These are phyloP conservation scores for Cryptococcus wingfieldii DNA, from an alignment of 1,284 basidiomycete species.

Conservation along the genomic window DNA sequence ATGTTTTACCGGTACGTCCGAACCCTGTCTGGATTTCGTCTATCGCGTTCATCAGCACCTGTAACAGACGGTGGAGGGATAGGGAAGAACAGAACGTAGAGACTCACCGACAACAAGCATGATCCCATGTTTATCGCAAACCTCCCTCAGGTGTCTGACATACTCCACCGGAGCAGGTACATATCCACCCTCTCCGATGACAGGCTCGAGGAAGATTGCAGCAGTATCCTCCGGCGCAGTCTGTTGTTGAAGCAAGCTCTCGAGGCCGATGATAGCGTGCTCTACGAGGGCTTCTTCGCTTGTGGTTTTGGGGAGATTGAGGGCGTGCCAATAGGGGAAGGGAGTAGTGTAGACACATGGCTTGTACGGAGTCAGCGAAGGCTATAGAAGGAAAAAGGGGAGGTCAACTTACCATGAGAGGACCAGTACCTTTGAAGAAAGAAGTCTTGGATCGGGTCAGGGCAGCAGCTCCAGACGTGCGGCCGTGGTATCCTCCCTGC, in stretches of 20 bases:
- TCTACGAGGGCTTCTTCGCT: slow-evolving; percentile 61
- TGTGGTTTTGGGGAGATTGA: slow-evolving; percentile 61
- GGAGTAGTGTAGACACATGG: slow-evolving; percentile 76
- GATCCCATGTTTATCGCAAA: slow-evolving; percentile 81
- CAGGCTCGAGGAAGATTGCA: slow-evolving; percentile 83
- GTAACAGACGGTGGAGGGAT: slow-evolving; percentile 34
- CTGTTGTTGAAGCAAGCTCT: slow-evolving; percentile 79
- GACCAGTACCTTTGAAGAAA: slow-evolving; percentile 72
- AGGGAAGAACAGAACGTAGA: no score
- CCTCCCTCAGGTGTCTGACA: slow-evolving; percentile 67
- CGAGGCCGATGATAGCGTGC: slow-evolving; percentile 70
- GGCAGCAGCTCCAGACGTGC: slow-evolving; percentile 81
- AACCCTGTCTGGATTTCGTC: slow-evolving; percentile 45
- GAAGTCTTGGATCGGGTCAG: slow-evolving; percentile 83
- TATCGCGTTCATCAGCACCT: slow-evolving; percentile 9
- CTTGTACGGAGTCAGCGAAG: slow-evolving; percentile 48
- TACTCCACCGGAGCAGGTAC: slow-evolving; percentile 76
- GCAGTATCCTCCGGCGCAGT: slow-evolving; percentile 80
- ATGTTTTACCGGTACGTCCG: slow-evolving; percentile 60
- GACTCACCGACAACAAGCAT: slow-evolving; percentile 67
- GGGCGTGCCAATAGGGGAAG: slow-evolving; percentile 90
- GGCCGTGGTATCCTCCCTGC: slow-evolving; percentile 83
- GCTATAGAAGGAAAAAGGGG: neutral
- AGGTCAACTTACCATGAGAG: slow-evolving; percentile 64
- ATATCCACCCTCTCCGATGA: slow-evolving; percentile 89